Percentiles rank a stretch among this genome's conserved stretches.
Conservation (phyloP, 2,329 filamentous ascomycete genomes). For the Fusarium brachygibbosum region DNA sequence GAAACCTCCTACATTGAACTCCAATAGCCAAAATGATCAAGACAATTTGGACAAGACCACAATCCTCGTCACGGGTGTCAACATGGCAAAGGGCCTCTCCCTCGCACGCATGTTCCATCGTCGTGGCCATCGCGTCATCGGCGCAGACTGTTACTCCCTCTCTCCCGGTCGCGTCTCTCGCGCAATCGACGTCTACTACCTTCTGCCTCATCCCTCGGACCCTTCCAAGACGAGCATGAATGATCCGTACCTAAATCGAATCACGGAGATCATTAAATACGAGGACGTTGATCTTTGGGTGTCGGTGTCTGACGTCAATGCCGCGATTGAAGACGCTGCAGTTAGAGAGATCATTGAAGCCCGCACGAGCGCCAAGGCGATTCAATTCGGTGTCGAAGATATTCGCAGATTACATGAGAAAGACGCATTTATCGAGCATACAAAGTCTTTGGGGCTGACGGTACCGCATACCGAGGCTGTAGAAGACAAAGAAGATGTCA, state of each 20-base stretch:
- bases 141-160: conserved; percentile 72
- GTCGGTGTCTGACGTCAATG: conserved; percentile 77
- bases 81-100: conserved; percentile 77
- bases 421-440: conserved; percentile 72
- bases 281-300: conserved; percentile 80
- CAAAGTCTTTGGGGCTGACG: conserved; percentile 65
- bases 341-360: conserved; percentile 73
- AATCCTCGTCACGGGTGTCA: conserved; percentile 78
- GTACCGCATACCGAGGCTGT: conserved; percentile 68
- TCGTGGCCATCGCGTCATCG: conserved; percentile 77
- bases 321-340: conserved; percentile 74
- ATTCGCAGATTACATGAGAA: conserved; percentile 74
- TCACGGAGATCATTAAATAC: conserved; percentile 70
- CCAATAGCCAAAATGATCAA: neutral
- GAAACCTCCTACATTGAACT: neutral
- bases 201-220: conserved; percentile 52
- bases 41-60: conserved; percentile 53
- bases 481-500: conserved; percentile 64
- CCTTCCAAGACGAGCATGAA: conserved; percentile 34
- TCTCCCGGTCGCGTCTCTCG: conserved; percentile 70
- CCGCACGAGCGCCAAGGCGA: conserved; percentile 69
- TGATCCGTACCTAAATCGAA: conserved; percentile 66
- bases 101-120: conserved; percentile 75
- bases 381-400: conserved; percentile 72
- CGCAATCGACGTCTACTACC: conserved; percentile 68